Evolutionary conservation across 345 rosid species (phyloP).

Genomic region (Ceriops decandra): DNA sequence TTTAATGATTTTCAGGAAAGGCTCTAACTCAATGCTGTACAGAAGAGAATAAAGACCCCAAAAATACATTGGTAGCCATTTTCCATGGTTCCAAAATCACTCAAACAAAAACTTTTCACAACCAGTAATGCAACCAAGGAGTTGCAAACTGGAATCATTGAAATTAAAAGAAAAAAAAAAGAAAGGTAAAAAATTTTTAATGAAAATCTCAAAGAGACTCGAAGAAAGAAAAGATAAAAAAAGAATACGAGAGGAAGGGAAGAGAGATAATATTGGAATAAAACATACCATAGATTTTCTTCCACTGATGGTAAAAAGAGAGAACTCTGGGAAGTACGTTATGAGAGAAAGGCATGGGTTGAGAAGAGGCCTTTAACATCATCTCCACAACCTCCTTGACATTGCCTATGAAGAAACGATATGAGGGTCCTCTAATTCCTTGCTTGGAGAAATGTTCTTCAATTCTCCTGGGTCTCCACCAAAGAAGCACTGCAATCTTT

Average conservation of each 20-base stretch:
- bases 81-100: background rate
- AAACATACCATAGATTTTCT: slow-evolving; percentile 75
- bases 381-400: slow-evolving; percentile 83
- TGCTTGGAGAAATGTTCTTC: slow-evolving; percentile 90
- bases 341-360: slow-evolving; percentile 97
- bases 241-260: background rate
- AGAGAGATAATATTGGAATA: background rate
- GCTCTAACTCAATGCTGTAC: background rate
- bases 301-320: slow-evolving; percentile 93
- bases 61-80: background rate
- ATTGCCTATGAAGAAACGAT: slow-evolving; percentile 89
- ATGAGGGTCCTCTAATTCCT: slow-evolving; percentile 97
- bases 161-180: background rate
- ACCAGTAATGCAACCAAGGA: background rate
- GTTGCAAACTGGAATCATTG: background rate
- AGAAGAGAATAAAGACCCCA: background rate
- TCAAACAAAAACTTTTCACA: background rate
- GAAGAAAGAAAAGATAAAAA: background rate
- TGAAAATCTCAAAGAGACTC: background rate
- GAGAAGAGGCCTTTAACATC: slow-evolving; percentile 89
- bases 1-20: slow-evolving; percentile 10
- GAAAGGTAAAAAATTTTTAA: no score
- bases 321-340: slow-evolving; percentile 95
- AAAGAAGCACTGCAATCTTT: slow-evolving; percentile 52
- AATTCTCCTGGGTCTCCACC: slow-evolving; percentile 96